Evolutionary conservation across 306 rosid genomes (phyloP), one percentile per base, ranked within the genome.

Genomic region (Coriaria nepalensis): DNA sequence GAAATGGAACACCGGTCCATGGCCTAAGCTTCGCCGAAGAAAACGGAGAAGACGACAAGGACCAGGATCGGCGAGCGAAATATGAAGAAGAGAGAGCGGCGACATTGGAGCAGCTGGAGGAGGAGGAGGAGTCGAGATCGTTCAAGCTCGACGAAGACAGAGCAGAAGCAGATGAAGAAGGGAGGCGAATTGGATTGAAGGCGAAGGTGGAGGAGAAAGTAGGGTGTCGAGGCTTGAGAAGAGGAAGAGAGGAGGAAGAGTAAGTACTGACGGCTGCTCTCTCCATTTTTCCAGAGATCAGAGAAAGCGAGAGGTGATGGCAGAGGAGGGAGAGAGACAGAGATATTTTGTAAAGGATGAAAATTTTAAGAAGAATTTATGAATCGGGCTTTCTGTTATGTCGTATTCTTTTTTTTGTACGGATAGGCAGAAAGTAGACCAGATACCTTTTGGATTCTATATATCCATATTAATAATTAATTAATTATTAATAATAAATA

Each of bases 51-150:
- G 72, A 45, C 9, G 74, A 33, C 5, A 69, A 39, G 4, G 76
- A 66, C 95, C 94, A 90, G 3, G 94, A 75, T 61, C 92, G 81
- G 29, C 75, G 60, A 8, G 73, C 44, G 61, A 60, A 69, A 13
- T 70, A 59, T 35, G 74, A 59, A 10, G 70, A 45, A 10, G 70
- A 45, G 38, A 62, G 49, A 0, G 60, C 52, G 13, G 8, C 78
- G 45, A n/a, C n/a, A n/a, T 71, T 66, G 60, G 55, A 11, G 29
- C 29, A 11, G 6, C 66, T 47, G 14, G 42, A 15, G 60, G 55
- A 11, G 29, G 2, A 11, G 6, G 68, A 50, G 14, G 42, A 15
- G 0, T 14, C 37, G 43, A 37, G 64, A 42, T 60, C 69, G 52
- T 14, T 45, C 53, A 36, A 56, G 53, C 49, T 65, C 14, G 68